Percentiles rank a stretch among this genome's conserved stretches.
These are phyloP conservation scores for Tetragonia tetragonoides DNA, from an alignment of 148 eudicot species.

Conservation along the genomic window DNA sequence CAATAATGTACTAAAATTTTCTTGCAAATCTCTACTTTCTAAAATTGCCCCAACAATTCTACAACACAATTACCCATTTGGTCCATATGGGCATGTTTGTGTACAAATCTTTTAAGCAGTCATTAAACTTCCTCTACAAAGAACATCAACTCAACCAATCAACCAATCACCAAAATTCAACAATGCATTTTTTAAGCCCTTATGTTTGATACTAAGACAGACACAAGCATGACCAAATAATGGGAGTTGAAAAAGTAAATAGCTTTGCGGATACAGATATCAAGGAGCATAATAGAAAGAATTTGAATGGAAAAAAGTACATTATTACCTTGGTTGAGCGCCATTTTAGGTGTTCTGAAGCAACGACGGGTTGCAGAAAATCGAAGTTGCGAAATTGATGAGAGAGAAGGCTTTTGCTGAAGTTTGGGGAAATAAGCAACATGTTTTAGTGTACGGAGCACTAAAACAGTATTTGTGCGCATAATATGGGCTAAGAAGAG, in stretches of 20 bases:
- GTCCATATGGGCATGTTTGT: no score
- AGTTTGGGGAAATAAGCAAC: background rate
- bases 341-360: constrained; percentile 2
- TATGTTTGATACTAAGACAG: no score
- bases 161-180: background rate
- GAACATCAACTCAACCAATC: background rate
- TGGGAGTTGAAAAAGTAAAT: background rate
- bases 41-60: background rate
- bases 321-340: constrained; percentile 5
- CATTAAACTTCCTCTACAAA: background rate
- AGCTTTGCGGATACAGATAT: background rate
- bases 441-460: background rate
- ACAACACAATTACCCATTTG: background rate
- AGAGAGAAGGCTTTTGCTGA: background rate
- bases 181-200: no score
- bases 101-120: background rate
- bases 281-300: background rate
- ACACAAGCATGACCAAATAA: no score
- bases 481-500: no score
- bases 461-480: no score
- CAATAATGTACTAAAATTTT: no score
- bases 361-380: background rate
- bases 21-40: no score
- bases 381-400: background rate
- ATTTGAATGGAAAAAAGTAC: background rate